Evolutionary conservation across 2,329 filamentous ascomycete genomes (phyloP), one percentile per base, ranked within the genome.

Genomic region (Talaromyces rugulosus): DNA sequence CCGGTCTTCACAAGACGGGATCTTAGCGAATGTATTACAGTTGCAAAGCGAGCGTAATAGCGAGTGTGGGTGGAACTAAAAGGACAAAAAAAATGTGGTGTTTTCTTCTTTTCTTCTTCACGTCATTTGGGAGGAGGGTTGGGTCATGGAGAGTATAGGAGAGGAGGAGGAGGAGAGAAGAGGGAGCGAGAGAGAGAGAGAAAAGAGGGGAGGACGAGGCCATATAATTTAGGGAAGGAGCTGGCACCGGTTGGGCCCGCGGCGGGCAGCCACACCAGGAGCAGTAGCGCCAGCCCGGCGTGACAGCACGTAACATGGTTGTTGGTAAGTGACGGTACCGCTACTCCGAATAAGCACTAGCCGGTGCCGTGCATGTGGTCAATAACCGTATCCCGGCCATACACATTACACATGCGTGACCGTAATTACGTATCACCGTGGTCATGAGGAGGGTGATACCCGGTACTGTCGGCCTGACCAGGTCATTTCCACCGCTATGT

Each of bases 41-140:
- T 62, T 56, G 61, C 61, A 59, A 64, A 64, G 62, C 62, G 62
- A 64, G 62, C 62, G 62, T 64, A 56, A 58, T 58, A 64, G 62
- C 62, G 62, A 64, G 59, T 59, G 62, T 64, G 62, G 62, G 58
- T 56, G 40, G 47, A 47, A 54, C 31, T 44, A 62, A 58, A 63
- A 54, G 54, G 58, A 64, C 56, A 52, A 60, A 55, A 44, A 34
- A 53, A 40, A 40, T 55, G 8, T 31, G 30, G 34, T n/a, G 47
- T 50, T 47, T 54, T 56, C 28, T 28, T 63, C 28, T 54, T 61
- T 62, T 60, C 59, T 54, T 63, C 55, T 60, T 63, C 58, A 63
- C 54, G 62, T 63, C 62, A 63, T 63, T 57, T 56, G 53, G 44
- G 47, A 47, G 44, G 44, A 27, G 23, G 44, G 30, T 61, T 61